A percentile compares a stretch with the other conserved stretches of the same genome.
Conservation (phyloP, 75 land plant genomes). For the Sequoiadendron giganteum region DNA sequence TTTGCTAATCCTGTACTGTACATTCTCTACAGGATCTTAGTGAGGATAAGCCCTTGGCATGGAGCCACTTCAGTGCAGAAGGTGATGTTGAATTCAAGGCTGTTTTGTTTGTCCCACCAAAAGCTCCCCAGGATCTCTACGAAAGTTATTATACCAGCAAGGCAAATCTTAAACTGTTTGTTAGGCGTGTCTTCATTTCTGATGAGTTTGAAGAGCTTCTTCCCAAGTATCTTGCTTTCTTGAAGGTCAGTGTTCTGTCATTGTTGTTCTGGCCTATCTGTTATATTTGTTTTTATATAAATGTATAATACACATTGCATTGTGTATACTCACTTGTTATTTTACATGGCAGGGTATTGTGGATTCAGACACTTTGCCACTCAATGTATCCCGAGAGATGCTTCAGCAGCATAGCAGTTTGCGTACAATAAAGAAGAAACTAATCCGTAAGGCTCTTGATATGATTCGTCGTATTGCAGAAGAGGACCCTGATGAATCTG, state of each 20-base stretch:
- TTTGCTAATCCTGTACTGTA: neutral
- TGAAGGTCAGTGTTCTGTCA: slow-evolving; percentile 52
- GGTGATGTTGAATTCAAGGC: slow-evolving; percentile 99
- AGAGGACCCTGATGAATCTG: slow-evolving; percentile 89
- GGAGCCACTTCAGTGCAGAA: slow-evolving; percentile 96
- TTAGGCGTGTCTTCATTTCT: slow-evolving; percentile 91
- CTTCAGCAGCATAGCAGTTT: slow-evolving; percentile 94
- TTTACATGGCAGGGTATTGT: slow-evolving; percentile 77
- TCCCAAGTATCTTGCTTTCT: slow-evolving; percentile 89
- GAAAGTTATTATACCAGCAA: slow-evolving; percentile 91
- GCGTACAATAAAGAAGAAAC: slow-evolving; percentile 97
- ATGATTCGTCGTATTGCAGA: slow-evolving; percentile 91
- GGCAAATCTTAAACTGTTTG: slow-evolving; percentile 85
- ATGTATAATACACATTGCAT: neutral
- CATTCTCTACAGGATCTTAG: slow-evolving; percentile 64
- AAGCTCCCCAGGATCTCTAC: slow-evolving; percentile 88
- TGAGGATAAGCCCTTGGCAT: slow-evolving; percentile 84
- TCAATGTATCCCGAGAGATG: slow-evolving; percentile 98
- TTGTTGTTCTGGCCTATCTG: neutral
- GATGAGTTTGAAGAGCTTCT: slow-evolving; percentile 97
- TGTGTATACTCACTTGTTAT: neutral
- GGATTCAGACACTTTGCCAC: slow-evolving; percentile 96
- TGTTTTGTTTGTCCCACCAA: slow-evolving; percentile 89
- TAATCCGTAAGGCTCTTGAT: slow-evolving; percentile 93
- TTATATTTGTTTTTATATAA: neutral